Evolutionary conservation across 139 green algal species (phyloP), one percentile per base, ranked within the genome.

Genomic region (Chlorella sp.): DNA sequence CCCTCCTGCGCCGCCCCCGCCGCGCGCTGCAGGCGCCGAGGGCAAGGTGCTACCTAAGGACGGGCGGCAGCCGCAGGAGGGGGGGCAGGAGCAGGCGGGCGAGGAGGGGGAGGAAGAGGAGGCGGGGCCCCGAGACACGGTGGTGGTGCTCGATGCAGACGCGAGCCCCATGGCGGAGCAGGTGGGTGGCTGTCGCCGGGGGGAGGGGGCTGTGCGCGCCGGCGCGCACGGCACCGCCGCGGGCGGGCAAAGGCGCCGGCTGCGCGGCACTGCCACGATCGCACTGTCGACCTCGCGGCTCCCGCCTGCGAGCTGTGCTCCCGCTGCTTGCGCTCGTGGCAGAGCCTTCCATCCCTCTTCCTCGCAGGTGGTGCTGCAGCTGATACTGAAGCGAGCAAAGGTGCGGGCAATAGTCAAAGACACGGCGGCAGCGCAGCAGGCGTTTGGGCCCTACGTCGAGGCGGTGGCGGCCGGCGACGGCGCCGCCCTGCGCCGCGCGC

Each of bases 391-490:
- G 23, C 72, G 79, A 33, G 23, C 45, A 23, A 73, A 73, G 40
- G 71, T 84, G 15, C 60, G 59, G 42, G 73, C 70, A 2, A n/a
- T 76, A 35, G 74, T 76, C 29, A 63, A 63, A 42, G 79, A 84
- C 23, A 27, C 14, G 4, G 51, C 42, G 0, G 51, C 74, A 9
- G 71, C 79, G 33, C 66, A 65, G 70, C 17, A 33, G 1, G 73
- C 42, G 15, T 84, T 77, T 45, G 79, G 79, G 42, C 65, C 79
- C 1, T 84, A 84, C 73, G 58, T 80, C n/a, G 71, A 84, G n/a
- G 51, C 53, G 21, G 72, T 80, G 40, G 41, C 50, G 53, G 74
- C 73, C 43, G 36, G 51, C 29, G 79, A 84, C 62, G 40, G 23
- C 8, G 46, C 51, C 7, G 35, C 69, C 5, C 35, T 83, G 46